phyloP scores from a whole-genome alignment of 1,284 basidiomycete genomes.

The Phellopilus nigrolimitatus region DNA sequence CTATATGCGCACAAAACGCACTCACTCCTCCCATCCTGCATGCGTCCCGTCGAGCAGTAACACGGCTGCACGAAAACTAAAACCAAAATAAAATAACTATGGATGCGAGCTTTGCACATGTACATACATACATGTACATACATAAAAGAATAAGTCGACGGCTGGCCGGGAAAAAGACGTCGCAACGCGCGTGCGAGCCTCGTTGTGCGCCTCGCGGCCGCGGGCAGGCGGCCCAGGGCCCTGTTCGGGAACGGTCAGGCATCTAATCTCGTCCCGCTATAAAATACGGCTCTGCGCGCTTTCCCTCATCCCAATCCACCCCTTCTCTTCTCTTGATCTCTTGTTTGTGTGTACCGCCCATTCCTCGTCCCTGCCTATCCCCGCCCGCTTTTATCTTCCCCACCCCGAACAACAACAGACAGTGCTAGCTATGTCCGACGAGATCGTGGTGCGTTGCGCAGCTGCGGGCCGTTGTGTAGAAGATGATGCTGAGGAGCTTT shows the following conservation, averaged over 20 bases:
- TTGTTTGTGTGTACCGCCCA: slow-evolving; percentile 23
- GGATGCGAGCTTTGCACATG: not conserved
- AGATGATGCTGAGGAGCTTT: slow-evolving; percentile 34
- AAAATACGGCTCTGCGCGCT: no score
- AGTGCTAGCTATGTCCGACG: slow-evolving; percentile 22
- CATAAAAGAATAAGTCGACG: no score
- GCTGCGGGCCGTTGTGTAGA: not conserved
- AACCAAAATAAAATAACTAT: not conserved
- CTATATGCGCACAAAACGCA: not conserved
- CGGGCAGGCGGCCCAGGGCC: slow-evolving; percentile 25
- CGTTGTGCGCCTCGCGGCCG: slow-evolving; percentile 41
- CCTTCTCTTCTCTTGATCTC: slow-evolving; percentile 25
- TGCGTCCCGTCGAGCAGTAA: not conserved
- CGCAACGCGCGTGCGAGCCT: slow-evolving; percentile 37
- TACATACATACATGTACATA: slow-evolving; percentile 20
- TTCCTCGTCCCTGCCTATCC: slow-evolving; percentile 12
- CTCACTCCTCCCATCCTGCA: not conserved
- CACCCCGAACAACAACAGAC: not conserved
- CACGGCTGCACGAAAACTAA: not conserved
- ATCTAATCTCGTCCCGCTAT: slow-evolving; percentile 37
- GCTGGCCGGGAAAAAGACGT: no score
- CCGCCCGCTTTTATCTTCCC: not conserved
- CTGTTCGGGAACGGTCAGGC: slow-evolving; percentile 35
- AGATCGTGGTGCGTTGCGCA: slow-evolving; percentile 32
- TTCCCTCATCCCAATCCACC: no score